Evolutionary conservation across 768 basidiomycete species (phyloP).

Genomic region (Boletus subparvulus): DNA sequence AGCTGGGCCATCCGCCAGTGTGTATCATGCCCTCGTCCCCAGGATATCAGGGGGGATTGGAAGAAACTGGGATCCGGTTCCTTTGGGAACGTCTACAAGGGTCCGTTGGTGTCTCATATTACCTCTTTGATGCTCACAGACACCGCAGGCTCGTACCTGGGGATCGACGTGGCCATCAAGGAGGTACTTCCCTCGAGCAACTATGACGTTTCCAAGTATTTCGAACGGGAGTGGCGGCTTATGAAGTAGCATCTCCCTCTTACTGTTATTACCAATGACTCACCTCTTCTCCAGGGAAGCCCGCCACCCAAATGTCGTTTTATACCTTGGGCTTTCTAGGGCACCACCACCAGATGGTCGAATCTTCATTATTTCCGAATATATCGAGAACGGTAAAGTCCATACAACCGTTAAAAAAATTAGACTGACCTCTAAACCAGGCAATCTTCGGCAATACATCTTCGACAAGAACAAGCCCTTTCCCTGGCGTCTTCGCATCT

Average conservation of each 20-base stretch:
- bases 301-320: conserved; percentile 88
- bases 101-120: conserved; percentile 15
- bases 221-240: conserved; percentile 96
- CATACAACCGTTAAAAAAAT: background rate
- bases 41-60: conserved; percentile 90
- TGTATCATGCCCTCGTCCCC: conserved; percentile 9
- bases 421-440: conserved; percentile 15
- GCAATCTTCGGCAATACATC: conserved; percentile 87
- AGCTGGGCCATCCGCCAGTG: background rate
- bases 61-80: conserved; percentile 90
- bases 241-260: conserved; percentile 63
- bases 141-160: conserved; percentile 78
- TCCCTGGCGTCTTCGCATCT: conserved; percentile 91
- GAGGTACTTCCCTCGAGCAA: conserved; percentile 90
- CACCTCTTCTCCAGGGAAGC: conserved; percentile 54
- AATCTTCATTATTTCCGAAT: conserved; percentile 95
- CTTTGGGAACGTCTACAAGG: conserved; percentile 91
- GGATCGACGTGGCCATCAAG: conserved; percentile 95
- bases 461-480: conserved; percentile 80
- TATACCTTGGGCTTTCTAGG: conserved; percentile 86
- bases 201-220: conserved; percentile 96
- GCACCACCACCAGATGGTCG: conserved; percentile 77
- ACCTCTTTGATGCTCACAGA: conserved; percentile 2
- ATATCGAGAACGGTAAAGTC: conserved; percentile 73
- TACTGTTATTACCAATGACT: background rate